Base-by-base conservation (phyloP, 2,329 filamentous ascomycete species). In the Talaromyces atroroseus region DNA sequence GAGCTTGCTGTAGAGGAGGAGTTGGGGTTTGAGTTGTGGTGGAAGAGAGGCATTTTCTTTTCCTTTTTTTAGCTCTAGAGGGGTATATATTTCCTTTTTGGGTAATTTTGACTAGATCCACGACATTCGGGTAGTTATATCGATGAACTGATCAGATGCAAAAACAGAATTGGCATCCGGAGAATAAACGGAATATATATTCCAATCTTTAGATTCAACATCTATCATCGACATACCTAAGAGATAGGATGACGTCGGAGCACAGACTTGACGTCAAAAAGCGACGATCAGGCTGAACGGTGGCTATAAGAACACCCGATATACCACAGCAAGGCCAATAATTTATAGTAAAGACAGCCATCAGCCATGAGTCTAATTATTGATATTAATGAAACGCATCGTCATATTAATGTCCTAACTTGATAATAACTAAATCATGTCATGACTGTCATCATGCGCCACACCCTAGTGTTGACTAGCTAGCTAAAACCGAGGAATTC, bases 41-140 rank as follows among this genome's bases (percentile, higher is more conserved):
- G 50, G 38, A 58, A 58, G 46, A 58, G 36, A 32, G 50, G 50
- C 56, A 58, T 58, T n/a, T 54, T 54, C n/a, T 7, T 45, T 51
- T 29, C 8, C 4, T 29, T 29, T 8, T 29, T 29, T 29, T 10
- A 29, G 26, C 8, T 26, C 8, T 26, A 8, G 24, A 26, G 24
- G 29, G 5, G 8, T 57, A 4, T 14, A 36, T 20, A 44, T 54
- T 49, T 52, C 55, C 50, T 53, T 26, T 34, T 24, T 26, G 1
- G 50, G 55, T 18, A 57, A 54, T 26, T 49, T 23, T 54, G 11
- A 34, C 11, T 12, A 34, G 4, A 26, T 26, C 8, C 24, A 26
- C 26, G 26, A 8, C 26, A 11, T 34, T 12, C 10, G 29, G 11
- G 11, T 2, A 12, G 11, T 2, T 34, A 34, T 34, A 34, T 34